Conservation (phyloP, 2,329 filamentous ascomycete species). For the Trichoderma sp. region DNA sequence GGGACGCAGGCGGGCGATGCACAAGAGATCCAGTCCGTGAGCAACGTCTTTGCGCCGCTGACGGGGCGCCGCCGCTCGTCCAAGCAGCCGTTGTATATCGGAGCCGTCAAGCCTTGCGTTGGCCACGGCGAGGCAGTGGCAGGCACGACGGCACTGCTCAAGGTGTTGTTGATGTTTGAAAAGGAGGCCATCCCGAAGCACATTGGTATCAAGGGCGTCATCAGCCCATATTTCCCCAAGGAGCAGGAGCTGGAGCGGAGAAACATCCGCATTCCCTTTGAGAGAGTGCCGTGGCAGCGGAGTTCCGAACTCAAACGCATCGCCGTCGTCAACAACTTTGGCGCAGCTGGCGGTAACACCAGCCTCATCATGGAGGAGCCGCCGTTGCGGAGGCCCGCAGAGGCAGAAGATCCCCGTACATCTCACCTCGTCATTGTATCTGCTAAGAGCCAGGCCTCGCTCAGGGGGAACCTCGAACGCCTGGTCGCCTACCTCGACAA, state of each 20-base stretch:
- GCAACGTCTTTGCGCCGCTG: constrained; percentile 51
- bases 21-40: constrained; percentile 77
- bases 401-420: neutral
- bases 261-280: constrained; percentile 44
- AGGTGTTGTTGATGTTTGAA: constrained; percentile 62
- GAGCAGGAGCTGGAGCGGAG: constrained; percentile 51
- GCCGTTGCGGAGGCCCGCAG: constrained; percentile 56
- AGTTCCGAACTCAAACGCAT: neutral
- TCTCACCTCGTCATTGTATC: neutral
- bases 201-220: constrained; percentile 59
- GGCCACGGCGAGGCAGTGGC: constrained; percentile 64
- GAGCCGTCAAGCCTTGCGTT: constrained; percentile 62
- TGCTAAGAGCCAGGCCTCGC: neutral
- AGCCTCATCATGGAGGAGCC: constrained; percentile 62
- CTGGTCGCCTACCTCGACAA: constrained; percentile 37
- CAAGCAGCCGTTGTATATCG: constrained; percentile 56
- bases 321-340: constrained; percentile 50
- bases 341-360: constrained; percentile 55
- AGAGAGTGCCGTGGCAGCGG: neutral
- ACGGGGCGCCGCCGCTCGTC: constrained; percentile 43
- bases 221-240: constrained; percentile 54
- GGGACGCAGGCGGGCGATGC: constrained; percentile 85
- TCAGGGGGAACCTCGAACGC: neutral
- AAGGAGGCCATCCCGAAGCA: constrained; percentile 61
- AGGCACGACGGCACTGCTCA: constrained; percentile 58